These are phyloP conservation scores for Pleurotus tuoliensis DNA, from an alignment of 768 basidiomycete genomes.

Conservation along the genomic window DNA sequence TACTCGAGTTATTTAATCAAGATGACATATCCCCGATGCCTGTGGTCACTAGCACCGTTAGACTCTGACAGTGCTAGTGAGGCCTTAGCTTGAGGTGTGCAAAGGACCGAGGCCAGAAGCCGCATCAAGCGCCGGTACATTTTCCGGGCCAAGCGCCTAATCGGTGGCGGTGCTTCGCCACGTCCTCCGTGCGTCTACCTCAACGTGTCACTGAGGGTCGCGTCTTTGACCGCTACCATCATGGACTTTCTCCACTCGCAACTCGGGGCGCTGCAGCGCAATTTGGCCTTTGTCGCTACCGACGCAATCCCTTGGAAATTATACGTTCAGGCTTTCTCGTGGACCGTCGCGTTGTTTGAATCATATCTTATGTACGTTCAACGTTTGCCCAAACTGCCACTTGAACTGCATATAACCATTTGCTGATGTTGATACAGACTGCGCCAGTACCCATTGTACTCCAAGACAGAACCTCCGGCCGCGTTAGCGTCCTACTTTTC, in stretches of 20 bases:
- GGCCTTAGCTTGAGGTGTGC: too few species aligned
- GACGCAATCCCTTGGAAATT: conserved; percentile 78
- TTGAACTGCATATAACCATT: neutral
- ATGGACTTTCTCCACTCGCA: conserved; percentile 66
- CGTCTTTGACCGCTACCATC: neutral
- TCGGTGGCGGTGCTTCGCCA: conserved; percentile 1
- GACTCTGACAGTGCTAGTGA: too few species aligned
- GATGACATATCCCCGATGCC: too few species aligned
- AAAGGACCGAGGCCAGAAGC: too few species aligned
- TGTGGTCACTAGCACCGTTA: too few species aligned
- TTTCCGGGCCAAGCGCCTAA: neutral
- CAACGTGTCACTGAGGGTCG: conserved; percentile 9
- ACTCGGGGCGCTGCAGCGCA: conserved; percentile 52
- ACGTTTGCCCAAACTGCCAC: neutral
- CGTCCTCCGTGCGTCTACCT: neutral
- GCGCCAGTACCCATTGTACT: conserved; percentile 85
- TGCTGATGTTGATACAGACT: conserved; percentile 32
- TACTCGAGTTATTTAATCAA: too few species aligned
- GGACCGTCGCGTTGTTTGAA: conserved; percentile 80
- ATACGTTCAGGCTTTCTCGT: conserved; percentile 76
- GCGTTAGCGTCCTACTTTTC: conserved; percentile 69
- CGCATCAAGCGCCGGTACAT: too few species aligned
- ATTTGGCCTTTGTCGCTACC: conserved; percentile 66
- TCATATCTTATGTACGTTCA: conserved; percentile 75
- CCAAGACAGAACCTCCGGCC: conserved; percentile 66